phyloP scores from a whole-genome alignment of 805 yeast genomes.

The Candida awuae region DNA sequence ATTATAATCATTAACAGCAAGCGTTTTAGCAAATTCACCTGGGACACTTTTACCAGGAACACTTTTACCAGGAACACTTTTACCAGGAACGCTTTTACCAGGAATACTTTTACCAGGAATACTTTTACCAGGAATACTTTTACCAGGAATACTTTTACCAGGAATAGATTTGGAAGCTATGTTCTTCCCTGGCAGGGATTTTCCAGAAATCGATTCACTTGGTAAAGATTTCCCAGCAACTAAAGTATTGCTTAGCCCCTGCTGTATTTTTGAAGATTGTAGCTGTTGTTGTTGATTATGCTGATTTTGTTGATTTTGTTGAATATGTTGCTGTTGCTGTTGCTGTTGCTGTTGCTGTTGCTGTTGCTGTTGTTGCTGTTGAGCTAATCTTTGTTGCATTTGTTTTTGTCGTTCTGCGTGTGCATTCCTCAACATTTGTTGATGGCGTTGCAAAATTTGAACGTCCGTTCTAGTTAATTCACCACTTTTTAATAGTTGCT shows the following conservation, averaged over 20 bases:
- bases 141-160: constrained; percentile 5
- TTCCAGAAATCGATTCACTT: constrained; percentile 1
- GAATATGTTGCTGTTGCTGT: not conserved
- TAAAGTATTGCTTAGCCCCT: not conserved
- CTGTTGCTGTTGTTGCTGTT: constrained; percentile 4
- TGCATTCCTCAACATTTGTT: constrained; percentile 25
- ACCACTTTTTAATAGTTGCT: constrained; percentile 26
- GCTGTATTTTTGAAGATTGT: not conserved
- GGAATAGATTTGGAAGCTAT: constrained; percentile 5
- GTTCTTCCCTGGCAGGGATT: not conserved
- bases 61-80: not conserved
- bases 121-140: constrained; percentile 7
- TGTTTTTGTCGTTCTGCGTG: constrained; percentile 20
- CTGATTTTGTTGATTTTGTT: not conserved
- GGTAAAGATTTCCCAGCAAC: not conserved
- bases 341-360: constrained; percentile 7
- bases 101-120: constrained; percentile 8
- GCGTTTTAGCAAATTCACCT: too few relatives aligned
- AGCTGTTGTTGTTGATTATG: not conserved
- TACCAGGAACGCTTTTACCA: constrained; percentile 3
- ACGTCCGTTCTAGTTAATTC: constrained; percentile 27
- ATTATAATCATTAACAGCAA: too few relatives aligned
- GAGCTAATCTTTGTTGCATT: constrained; percentile 10
- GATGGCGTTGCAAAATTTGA: constrained; percentile 26
- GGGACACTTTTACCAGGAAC: constrained; percentile 12